Conservation (phyloP, 768 basidiomycete genomes). For the Pisolithus albus region DNA sequence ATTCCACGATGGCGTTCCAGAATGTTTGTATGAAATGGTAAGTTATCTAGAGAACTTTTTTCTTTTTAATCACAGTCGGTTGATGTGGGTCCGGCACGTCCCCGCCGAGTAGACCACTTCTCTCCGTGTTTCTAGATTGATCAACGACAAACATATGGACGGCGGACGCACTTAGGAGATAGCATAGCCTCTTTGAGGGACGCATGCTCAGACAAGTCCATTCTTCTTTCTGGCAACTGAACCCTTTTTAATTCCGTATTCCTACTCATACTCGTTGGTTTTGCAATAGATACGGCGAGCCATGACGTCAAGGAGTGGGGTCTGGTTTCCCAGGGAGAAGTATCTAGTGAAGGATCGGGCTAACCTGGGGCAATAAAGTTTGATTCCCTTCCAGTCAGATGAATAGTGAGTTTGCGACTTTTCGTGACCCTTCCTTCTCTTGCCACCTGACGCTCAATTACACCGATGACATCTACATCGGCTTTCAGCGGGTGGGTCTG, state of each 20-base stretch:
- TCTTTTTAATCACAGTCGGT: neutral
- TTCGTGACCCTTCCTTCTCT: neutral
- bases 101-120: neutral
- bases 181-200: neutral
- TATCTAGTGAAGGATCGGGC: neutral
- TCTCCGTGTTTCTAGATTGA: conserved; percentile 10
- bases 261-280: neutral
- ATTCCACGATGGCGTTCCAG: neutral
- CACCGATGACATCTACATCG: neutral
- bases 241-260: neutral
- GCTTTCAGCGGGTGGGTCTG: neutral
- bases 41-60: conserved; percentile 5
- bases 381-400: neutral
- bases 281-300: neutral
- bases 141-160: conserved; percentile 12
- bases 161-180: neutral
- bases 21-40: neutral
- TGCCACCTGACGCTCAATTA: neutral
- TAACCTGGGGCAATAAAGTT: neutral
- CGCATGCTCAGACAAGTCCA: neutral
- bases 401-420: neutral
- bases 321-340: neutral
- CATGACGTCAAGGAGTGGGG: neutral
- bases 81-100: conserved; percentile 10
- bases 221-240: no score